phyloP scores from a whole-genome alignment of 1,284 basidiomycete genomes.

The Puccinia horiana region DNA sequence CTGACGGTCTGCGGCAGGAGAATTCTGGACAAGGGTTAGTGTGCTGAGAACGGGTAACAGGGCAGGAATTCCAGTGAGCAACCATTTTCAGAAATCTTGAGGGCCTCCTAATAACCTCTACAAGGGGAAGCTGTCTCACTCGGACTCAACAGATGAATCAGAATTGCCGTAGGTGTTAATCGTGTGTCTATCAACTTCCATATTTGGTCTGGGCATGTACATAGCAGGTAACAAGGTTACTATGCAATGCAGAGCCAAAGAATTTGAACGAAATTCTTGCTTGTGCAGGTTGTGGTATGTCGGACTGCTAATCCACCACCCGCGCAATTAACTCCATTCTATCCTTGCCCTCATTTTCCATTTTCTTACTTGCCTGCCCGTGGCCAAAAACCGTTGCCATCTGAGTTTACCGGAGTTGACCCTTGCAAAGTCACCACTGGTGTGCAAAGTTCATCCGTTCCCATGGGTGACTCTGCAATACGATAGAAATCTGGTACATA shows the following conservation, averaged over 20 bases:
- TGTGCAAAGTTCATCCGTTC: too few species aligned
- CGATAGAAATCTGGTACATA: too few species aligned
- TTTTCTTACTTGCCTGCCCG: not conserved
- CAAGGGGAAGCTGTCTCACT: not conserved
- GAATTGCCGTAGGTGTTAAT: conserved; percentile 5
- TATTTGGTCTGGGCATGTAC: not conserved
- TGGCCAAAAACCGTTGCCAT: not conserved
- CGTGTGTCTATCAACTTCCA: conserved; percentile 14
- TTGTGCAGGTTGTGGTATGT: not conserved
- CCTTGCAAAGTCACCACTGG: not conserved
- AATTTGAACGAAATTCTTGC: not conserved
- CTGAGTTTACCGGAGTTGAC: not conserved
- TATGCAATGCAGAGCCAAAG: not conserved
- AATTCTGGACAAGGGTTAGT: not conserved
- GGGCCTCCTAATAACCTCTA: conserved; percentile 1
- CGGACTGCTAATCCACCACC: not conserved
- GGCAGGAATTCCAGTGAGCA: not conserved
- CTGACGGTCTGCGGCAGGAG: not conserved
- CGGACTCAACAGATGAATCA: not conserved
- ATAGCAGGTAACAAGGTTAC: conserved; percentile 10
- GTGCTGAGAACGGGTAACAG: not conserved
- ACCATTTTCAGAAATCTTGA: conserved; percentile 1
- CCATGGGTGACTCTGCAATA: not conserved
- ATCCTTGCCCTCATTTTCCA: not conserved
- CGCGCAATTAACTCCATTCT: not conserved